Evolutionary conservation across 371 early-diverging fungal species (phyloP), one percentile per base, ranked within the genome.

Genomic region (Lichtheimia ornata): DNA sequence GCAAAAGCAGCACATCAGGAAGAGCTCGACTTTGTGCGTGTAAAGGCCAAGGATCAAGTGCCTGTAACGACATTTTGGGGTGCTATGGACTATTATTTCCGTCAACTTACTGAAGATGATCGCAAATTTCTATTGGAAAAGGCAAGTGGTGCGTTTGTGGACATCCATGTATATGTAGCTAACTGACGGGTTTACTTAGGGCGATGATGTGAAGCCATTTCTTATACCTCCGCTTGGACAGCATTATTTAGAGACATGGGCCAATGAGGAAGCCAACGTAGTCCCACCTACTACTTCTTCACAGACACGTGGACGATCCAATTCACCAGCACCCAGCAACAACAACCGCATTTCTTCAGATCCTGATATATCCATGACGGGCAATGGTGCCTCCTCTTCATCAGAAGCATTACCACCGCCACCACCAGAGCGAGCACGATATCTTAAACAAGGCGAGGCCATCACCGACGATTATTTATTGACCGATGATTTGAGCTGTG

Each of bases 91-190:
- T 91, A 92, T 61, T 93, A 90, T 65, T 93, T 94, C 61, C 79
- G 94, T 9, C 82, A 80, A n/a, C 73, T 95, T 28, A 83, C 83
- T n/a, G 94, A 95, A 61, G 91, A 92, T 5, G 97, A 96, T 70
- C 67, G 94, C 14, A 66, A 72, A 12, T 86, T 84, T 62, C 66
- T 96, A 58, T 79, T 90, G 52, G 71, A 77, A 62, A 79, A 84
- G 61, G 77, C 72, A 65, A 56, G 27, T 18, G 22, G 11, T 50
- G 14, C 28, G 12, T 15, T 47, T 17, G 14, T 56, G 50, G 5
- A 52, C 4, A 58, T 12, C 3, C 44, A 22, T 24, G 15, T 27
- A 52, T 15, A 50, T 50, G 27, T 24, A 0, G 15, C 13, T 22
- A 52, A 28, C 13, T 22, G 28, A 28, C 15, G 22, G 17, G 22